Base-by-base conservation (phyloP, 495 filamentous ascomycete genomes). In the Clohesyomyces aquaticus region DNA sequence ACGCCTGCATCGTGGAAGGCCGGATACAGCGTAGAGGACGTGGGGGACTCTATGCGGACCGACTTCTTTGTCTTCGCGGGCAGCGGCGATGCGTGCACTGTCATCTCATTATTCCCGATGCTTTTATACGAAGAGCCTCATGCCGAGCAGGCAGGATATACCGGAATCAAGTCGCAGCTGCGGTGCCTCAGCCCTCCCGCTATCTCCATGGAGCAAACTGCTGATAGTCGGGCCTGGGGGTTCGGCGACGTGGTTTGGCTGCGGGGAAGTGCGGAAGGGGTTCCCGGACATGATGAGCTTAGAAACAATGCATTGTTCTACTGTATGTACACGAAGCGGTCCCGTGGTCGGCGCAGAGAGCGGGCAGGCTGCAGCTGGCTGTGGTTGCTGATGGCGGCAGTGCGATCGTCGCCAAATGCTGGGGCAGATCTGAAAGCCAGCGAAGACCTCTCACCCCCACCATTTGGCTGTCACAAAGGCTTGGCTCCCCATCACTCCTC, bases 201-300 rank as follows among this genome's bases (percentile, higher is more conserved):
- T 45, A 57, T 64, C 47, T 41, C 19, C 22, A 54, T 65, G 19
- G 59, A 59, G 14, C n/a, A n/a, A n/a, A 49, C 65, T 56, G 62
- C 46, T 61, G 26, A 23, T 47, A 18, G 51, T 35, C 19, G 68
- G 51, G 41, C 59, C 28, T 49, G 64, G 18, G 43, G 55, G 28
- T 19, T 43, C 48, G 27, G 43, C 25, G 28, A 26, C 26, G 4
- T 53, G 57, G 10, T 55, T 57, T 28, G 58, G 67, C 16, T 42
- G 45, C 16, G 55, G 68, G 58, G 68, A 71, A 12, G 48, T 23
- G 21, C 74, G 74, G 69, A 76, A 76, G 4, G 74, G 72, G 47
- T 76, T 76, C 63, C 74, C 73, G 6, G 74, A 75, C 74, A 76
- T 75, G 60, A 38, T 72, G 55, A 62, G 47, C 55, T 47, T 65